Evolutionary conservation across 768 basidiomycete species (phyloP), one percentile per base, ranked within the genome.

Genomic region (Leccinum longicurvipes): DNA sequence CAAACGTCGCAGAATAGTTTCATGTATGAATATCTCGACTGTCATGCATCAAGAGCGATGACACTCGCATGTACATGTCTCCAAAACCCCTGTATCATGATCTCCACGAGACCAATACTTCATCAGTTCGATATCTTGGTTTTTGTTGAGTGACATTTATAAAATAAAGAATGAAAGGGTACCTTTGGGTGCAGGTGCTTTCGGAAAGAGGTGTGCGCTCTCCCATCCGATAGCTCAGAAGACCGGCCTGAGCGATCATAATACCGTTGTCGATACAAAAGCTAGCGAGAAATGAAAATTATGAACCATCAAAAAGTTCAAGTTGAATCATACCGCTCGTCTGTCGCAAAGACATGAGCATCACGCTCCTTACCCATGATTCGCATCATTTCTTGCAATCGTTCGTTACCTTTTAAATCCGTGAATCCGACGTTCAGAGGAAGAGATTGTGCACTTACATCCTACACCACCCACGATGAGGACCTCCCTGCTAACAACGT

Each of bases 221-320:
- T 24, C 96, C 97, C 93, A 95, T 98, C 3, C 97, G 82, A 70
- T 84, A 93, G 59, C 87, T 85, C 34, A 99, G 78, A 27, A 99
- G 79, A 6, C 97, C 97, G 6, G 97, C 97, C 67, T 99, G 97
- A 3, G 97, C 96, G 53, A 99, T 98, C 97, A 99, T 99, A 63
- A 98, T 96, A 1, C 97, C 97, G 63, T 99, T 99, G 71, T 99
- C 97, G 57, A 99, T 98, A 73, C 97, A 98, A 72, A 96, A 98
- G 52, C 95, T 96, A 63, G n/a, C n/a, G 21, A 36, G 45, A 42
- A 19, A 48, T 29, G 9, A n/a, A 29, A 19, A 9, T 51, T 48
- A 54, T 51, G 47, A 47, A 27, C 10, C 15, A 15, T 31, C 32
- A 17, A 36, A 32, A 51, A 42, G 47, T 47, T 15, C 25, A 48